phyloP scores from a whole-genome alignment of 768 basidiomycete genomes.

The Austroboletus eburneus region DNA sequence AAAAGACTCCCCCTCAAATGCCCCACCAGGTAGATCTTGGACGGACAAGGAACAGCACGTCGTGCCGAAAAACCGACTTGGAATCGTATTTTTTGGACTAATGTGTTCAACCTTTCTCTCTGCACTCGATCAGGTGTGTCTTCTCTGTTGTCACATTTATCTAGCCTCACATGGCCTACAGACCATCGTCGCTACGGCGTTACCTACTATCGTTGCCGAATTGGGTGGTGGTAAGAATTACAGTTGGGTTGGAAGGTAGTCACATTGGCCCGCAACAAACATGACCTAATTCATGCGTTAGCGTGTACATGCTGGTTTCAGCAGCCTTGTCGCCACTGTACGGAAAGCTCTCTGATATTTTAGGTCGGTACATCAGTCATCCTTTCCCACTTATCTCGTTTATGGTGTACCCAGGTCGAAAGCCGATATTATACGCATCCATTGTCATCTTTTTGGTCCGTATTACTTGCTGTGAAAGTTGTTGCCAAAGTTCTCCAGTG shows the following conservation, averaged over 20 bases:
- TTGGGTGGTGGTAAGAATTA: neutral
- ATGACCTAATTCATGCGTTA: neutral
- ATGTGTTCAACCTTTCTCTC: neutral
- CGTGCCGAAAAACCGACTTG: neutral
- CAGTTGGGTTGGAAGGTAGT: neutral
- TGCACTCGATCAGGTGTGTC: neutral
- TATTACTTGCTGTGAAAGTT: neutral
- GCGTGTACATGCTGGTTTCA: neutral
- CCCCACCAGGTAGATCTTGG: constrained; percentile 34
- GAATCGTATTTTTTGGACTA: neutral
- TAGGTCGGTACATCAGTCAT: neutral
- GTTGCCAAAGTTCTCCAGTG: neutral
- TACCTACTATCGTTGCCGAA: neutral
- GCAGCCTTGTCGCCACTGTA: neutral
- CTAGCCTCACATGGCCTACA: neutral
- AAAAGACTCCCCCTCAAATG: constrained; percentile 3
- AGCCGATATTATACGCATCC: neutral
- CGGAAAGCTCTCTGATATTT: neutral
- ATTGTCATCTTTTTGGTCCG: neutral
- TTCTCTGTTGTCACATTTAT: neutral
- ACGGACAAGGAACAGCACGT: constrained; percentile 14
- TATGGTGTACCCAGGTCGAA: neutral
- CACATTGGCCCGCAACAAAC: neutral
- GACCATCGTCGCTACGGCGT: neutral
- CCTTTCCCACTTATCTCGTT: neutral